phyloP scores from a whole-genome alignment of 345 rosid species.

The Salix koriyanagi region DNA sequence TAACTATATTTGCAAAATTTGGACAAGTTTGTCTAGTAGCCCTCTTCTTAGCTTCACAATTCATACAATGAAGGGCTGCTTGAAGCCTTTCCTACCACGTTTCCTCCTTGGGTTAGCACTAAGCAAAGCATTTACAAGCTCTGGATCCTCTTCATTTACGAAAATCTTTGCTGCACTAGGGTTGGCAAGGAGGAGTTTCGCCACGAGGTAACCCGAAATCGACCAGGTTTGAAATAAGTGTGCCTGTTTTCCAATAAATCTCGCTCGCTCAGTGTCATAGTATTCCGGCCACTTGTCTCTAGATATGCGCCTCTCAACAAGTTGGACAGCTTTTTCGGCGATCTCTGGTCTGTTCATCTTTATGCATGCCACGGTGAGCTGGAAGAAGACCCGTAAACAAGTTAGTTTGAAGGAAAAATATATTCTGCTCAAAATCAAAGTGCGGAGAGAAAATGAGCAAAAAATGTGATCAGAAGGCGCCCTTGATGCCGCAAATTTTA shows the following conservation, averaged over 20 bases:
- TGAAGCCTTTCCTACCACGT: slow-evolving; percentile 35
- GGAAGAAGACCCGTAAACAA: slow-evolving; percentile 11
- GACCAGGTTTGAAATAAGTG: slow-evolving; percentile 86
- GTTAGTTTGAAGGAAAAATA: slow-evolving; percentile 1
- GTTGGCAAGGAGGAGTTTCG: slow-evolving; percentile 70
- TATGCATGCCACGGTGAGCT: slow-evolving; percentile 83
- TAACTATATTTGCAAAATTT: no score
- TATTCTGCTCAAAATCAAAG: not conserved
- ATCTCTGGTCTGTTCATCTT: slow-evolving; percentile 86
- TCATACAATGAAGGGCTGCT: slow-evolving; percentile 16
- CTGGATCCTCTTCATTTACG: slow-evolving; percentile 64
- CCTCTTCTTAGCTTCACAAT: not conserved
- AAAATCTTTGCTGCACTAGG: slow-evolving; percentile 60
- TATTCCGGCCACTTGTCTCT: slow-evolving; percentile 90
- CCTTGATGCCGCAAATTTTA: no score
- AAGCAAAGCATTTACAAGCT: slow-evolving; percentile 57
- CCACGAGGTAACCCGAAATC: slow-evolving; percentile 81
- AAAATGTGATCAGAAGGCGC: not conserved
- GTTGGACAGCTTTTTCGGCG: slow-evolving; percentile 63
- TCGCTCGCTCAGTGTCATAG: slow-evolving; percentile 67
- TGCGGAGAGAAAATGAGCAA: not conserved
- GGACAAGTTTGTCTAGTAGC: no score
- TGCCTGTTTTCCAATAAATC: slow-evolving; percentile 89
- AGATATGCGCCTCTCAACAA: slow-evolving; percentile 67
- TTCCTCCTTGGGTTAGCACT: slow-evolving; percentile 68